Percentiles rank a stretch among this genome's conserved stretches.
phyloP scores from a whole-genome alignment of 2,329 filamentous ascomycete genomes.

The Verticillium longisporum region DNA sequence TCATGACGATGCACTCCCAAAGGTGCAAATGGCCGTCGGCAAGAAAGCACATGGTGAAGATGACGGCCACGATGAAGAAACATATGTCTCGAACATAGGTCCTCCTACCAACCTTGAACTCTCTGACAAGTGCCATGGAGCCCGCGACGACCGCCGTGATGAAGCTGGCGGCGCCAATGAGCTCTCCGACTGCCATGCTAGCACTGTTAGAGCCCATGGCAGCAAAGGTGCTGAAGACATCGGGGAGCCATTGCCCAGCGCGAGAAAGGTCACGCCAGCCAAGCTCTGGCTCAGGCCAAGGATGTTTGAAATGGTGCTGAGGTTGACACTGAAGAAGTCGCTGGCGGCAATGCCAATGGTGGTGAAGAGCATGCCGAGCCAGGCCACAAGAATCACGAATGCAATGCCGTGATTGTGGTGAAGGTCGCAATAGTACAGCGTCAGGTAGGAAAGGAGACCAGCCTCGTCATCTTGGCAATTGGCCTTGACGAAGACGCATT shows the following conservation, averaged over 20 bases:
- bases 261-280: conserved; percentile 91
- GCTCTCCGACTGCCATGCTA: conserved; percentile 91
- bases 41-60: conserved; percentile 81
- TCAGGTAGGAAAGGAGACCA: conserved; percentile 80
- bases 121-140: conserved; percentile 93
- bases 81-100: conserved; percentile 87
- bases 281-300: conserved; percentile 93
- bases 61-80: conserved; percentile 84
- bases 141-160: conserved; percentile 95
- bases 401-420: conserved; percentile 63
- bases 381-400: conserved; percentile 71
- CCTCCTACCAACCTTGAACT: conserved; percentile 83
- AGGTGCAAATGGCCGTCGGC: conserved; percentile 75
- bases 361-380: conserved; percentile 86
- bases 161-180: conserved; percentile 91
- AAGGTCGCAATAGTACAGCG: conserved; percentile 83
- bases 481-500: conserved; percentile 77
- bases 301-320: conserved; percentile 84
- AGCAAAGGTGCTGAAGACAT: conserved; percentile 97
- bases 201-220: conserved; percentile 96
- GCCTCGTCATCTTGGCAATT: conserved; percentile 88
- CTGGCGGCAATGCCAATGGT: conserved; percentile 97
- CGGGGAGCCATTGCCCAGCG: conserved; percentile 97
- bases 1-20: conserved; percentile 90
- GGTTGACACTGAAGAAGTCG: conserved; percentile 96